phyloP scores from a whole-genome alignment of 2,329 filamentous ascomycete species.

The Diaporthe sp. region DNA sequence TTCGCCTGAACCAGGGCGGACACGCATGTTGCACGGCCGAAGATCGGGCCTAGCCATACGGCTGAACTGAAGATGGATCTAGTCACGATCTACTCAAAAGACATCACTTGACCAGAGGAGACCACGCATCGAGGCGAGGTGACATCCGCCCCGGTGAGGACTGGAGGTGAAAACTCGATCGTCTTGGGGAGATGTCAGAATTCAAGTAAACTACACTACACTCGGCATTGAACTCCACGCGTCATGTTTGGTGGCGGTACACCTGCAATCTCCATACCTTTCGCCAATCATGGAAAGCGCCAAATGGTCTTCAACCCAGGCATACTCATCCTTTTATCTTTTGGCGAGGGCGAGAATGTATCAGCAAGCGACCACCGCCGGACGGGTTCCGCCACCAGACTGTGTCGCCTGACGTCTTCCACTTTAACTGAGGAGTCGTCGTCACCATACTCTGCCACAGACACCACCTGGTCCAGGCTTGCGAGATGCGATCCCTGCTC shows the following conservation, averaged over 20 bases:
- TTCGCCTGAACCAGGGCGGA: conserved; percentile 62
- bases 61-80: not conserved
- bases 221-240: not conserved
- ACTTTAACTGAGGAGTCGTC: not conserved
- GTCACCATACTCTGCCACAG: not conserved
- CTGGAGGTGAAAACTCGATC: not conserved
- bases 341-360: conserved; percentile 25
- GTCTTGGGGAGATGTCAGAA: not conserved
- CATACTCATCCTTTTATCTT: conserved; percentile 46
- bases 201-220: not conserved
- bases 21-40: conserved; percentile 3
- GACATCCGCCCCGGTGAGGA: not conserved
- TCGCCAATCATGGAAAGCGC: conserved; percentile 35
- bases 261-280: conserved; percentile 30
- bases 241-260: not conserved
- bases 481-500: conserved; percentile 2
- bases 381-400: not conserved
- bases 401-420: not conserved
- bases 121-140: not conserved
- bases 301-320: conserved; percentile 44
- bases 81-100: not conserved
- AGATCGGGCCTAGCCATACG: conserved; percentile 18
- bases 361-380: conserved; percentile 35
- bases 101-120: not conserved
- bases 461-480: conserved; percentile 2